Base-by-base conservation (phyloP, 2,329 filamentous ascomycete species). In the Diaporthe helianthi region DNA sequence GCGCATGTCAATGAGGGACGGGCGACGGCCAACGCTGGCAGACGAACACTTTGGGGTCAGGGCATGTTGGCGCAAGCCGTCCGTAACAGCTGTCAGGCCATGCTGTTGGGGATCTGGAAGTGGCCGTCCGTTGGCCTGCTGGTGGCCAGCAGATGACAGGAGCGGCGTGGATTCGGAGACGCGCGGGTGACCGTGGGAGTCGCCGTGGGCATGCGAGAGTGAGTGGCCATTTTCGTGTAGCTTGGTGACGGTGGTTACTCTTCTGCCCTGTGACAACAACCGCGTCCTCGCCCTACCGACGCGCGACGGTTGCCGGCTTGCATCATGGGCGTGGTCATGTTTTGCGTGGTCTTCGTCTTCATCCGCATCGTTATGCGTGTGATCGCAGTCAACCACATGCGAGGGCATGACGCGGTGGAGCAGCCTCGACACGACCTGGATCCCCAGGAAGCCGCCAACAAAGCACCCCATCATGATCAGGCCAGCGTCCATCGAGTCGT, bases 341-440 rank as follows among this genome's bases (percentile, higher is more conserved):
- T 72, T 79, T 73, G 73, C 76, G 29, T 52, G 58, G 13, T 64
- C 58, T 19, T 53, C 29, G 17, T 78, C 78, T 31, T 71, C 71
- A 5, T 75, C 76, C 71, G 84, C 80, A 24, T 89, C 89, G 15
- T 87, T 84, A 75, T 94, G 92, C 53, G 85, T 87, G 75, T 94
- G 92, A 72, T 93, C 91, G 79, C 93, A 96, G 76, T 93, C 91
- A 67, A 94, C 92, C 6, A 94, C 90, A 74, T 93, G 91, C 22
- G 92, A 92, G 8, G 93, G 92, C 76, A 94, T 89, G 73, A 89
- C 88, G 44, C 86, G 87, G 76, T 96, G 93, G 68, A 94, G 81
- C 31, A 93, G 78, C 61, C 91, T 86, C 10, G 92, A 94, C 29
- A 94, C 78, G 60, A 89, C 79, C 75, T 94, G 92, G 68, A 95